Conservation (phyloP, 805 yeast species). For the Candida multigemmis region DNA sequence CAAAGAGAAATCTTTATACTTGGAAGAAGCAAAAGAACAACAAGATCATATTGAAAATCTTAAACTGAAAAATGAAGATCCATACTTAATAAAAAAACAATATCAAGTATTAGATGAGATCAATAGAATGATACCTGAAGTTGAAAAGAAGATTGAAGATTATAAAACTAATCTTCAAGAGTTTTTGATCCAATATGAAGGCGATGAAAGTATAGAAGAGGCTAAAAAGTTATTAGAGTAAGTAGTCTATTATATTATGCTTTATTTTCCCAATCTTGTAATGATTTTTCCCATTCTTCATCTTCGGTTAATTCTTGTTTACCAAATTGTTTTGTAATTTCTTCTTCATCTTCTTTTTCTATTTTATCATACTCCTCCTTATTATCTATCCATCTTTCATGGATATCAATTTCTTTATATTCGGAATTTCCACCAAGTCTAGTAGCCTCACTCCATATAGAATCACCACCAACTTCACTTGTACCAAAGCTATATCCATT, state of each 20-base stretch:
- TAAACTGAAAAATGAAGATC: constrained; percentile 41
- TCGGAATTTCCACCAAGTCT: constrained; percentile 60
- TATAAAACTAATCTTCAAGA: constrained; percentile 8
- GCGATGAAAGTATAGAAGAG: constrained; percentile 16
- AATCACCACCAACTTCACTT: constrained; percentile 93
- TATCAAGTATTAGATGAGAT: constrained; percentile 28
- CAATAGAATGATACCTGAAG: constrained; percentile 25
- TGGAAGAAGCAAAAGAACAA: constrained; percentile 50
- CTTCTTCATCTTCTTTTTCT: constrained; percentile 35
- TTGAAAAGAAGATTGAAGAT: constrained; percentile 10
- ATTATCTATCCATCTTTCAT: constrained; percentile 91
- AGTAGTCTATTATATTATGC: too few relatives aligned
- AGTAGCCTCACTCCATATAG: constrained; percentile 94
- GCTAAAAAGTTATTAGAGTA: constrained; percentile 9
- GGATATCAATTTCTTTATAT: constrained; percentile 55
- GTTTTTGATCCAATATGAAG: constrained; percentile 8
- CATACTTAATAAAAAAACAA: constrained; percentile 53
- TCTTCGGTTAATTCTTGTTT: constrained; percentile 42
- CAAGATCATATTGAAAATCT: constrained; percentile 37
- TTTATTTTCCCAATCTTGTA: constrained; percentile 18
- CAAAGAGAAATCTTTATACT: constrained; percentile 58
- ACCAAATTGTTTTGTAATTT: constrained; percentile 19
- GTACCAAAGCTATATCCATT: constrained; percentile 91
- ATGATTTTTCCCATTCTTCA: constrained; percentile 56
- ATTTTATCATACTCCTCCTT: constrained; percentile 66